phyloP scores from a whole-genome alignment of 179 eudicot species.

The Actinidia polygama region DNA sequence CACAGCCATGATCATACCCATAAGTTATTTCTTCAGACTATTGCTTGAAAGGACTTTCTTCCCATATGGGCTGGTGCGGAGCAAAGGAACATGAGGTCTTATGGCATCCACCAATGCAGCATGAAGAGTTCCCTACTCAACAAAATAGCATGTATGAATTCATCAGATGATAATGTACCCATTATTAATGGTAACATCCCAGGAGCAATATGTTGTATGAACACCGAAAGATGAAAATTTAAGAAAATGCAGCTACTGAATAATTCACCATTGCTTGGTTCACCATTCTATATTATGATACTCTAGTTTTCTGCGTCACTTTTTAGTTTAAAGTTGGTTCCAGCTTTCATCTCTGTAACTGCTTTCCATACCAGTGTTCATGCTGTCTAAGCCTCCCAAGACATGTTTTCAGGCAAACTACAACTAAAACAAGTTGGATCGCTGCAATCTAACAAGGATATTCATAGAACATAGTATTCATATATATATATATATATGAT shows the following conservation, averaged over 20 bases:
- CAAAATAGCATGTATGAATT: not conserved
- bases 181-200: not conserved
- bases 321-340: not conserved
- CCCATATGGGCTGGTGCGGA: conserved; percentile 46
- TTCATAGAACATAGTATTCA: too few relatives aligned
- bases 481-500: not conserved
- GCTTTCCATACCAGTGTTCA: not conserved
- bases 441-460: too few relatives aligned
- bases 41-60: conserved; percentile 44
- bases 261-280: not conserved
- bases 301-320: not conserved
- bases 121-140: conserved; percentile 37
- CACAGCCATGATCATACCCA: conserved; percentile 9
- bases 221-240: not conserved
- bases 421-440: too few relatives aligned
- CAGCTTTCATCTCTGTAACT: not conserved
- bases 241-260: too few relatives aligned
- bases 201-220: not conserved
- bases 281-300: not conserved
- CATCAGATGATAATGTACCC: too few relatives aligned
- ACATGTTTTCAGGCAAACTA: too few relatives aligned
- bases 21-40: conserved; percentile 30
- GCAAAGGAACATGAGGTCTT: conserved; percentile 37
- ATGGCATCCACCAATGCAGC: conserved; percentile 44
- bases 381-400: not conserved